A percentile compares a stretch with the other conserved stretches of the same genome.
phyloP scores from a whole-genome alignment of 2,329 filamentous ascomycete genomes.

The Colletotrichum sp. region DNA sequence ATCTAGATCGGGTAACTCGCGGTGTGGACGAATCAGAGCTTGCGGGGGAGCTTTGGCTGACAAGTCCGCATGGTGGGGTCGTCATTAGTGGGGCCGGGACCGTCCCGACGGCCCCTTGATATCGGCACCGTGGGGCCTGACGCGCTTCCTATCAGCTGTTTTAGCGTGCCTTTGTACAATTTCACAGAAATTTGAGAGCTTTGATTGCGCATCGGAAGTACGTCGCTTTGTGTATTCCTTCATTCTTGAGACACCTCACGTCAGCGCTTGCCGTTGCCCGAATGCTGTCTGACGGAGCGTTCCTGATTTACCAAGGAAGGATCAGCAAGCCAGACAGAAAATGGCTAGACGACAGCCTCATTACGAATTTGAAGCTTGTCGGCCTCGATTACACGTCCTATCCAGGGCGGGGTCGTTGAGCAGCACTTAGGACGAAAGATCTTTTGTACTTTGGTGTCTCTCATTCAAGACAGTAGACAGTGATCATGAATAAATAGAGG shows the following conservation, averaged over 20 bases:
- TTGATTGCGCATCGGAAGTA: not conserved
- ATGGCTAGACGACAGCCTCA: not conserved
- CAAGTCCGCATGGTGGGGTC: not conserved
- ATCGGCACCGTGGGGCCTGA: not conserved
- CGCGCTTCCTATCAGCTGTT: not conserved
- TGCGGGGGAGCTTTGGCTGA: not conserved
- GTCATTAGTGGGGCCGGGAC: not conserved
- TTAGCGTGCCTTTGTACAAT: not conserved
- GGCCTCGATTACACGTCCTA: not conserved
- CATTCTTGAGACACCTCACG: not conserved
- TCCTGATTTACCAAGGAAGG: not conserved
- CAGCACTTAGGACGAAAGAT: not conserved
- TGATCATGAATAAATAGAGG: not conserved
- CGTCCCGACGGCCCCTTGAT: not conserved
- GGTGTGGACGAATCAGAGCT: conserved; percentile 5
- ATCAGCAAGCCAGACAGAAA: not conserved
- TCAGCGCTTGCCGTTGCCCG: not conserved
- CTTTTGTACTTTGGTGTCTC: not conserved
- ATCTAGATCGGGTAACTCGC: conserved; percentile 12
- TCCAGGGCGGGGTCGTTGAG: not conserved
- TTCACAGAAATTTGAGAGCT: not conserved
- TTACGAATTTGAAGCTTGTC: not conserved
- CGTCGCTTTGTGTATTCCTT: not conserved
- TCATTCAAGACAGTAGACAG: not conserved
- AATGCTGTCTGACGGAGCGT: not conserved